Percentiles rank a stretch among this genome's conserved stretches.
Evolutionary conservation across 208 protist species (phyloP).

Genomic region (Naegleria lovaniensis): DNA sequence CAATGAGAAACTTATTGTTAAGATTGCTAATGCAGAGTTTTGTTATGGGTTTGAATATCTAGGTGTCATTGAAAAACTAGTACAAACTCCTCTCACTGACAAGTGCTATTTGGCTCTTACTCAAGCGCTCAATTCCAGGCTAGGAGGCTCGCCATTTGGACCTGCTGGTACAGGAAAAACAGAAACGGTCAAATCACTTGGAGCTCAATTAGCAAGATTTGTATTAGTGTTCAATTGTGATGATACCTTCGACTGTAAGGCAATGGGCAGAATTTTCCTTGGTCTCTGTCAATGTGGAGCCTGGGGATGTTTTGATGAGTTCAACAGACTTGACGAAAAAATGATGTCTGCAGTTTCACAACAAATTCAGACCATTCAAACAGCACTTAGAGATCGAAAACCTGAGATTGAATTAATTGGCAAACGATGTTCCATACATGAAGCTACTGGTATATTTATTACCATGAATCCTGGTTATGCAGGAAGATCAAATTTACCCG

Average conservation of each 20-base stretch:
- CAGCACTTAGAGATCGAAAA: conserved; percentile 58
- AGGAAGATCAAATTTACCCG: conserved; percentile 95
- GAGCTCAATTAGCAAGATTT: conserved; percentile 91
- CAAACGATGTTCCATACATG: conserved; percentile 73
- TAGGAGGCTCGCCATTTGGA: conserved; percentile 95
- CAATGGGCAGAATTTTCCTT: conserved; percentile 97
- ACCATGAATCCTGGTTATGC: conserved; percentile 99
- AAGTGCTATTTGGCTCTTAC: conserved; percentile 97
- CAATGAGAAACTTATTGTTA: conserved; percentile 61
- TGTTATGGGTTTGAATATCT: conserved; percentile 98
- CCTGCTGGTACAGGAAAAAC: conserved; percentile 97
- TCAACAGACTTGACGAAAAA: conserved; percentile 98
- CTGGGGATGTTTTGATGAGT: conserved; percentile 99
- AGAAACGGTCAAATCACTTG: conserved; percentile 98
- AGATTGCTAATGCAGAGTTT: conserved; percentile 91
- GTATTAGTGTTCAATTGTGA: conserved; percentile 99
- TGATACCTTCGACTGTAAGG: conserved; percentile 96
- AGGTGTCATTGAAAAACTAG: conserved; percentile 88
- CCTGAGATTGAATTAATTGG: conserved; percentile 78
- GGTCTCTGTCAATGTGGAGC: conserved; percentile 98
- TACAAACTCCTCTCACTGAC: conserved; percentile 98
- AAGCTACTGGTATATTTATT: conserved; percentile 95
- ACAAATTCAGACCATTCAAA: conserved; percentile 97
- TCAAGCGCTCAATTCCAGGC: conserved; percentile 88
- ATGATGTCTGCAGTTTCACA: conserved; percentile 99